These are phyloP conservation scores for Zymoseptoria passerinii DNA, from an alignment of 2,329 filamentous ascomycete species.

Conservation along the genomic window DNA sequence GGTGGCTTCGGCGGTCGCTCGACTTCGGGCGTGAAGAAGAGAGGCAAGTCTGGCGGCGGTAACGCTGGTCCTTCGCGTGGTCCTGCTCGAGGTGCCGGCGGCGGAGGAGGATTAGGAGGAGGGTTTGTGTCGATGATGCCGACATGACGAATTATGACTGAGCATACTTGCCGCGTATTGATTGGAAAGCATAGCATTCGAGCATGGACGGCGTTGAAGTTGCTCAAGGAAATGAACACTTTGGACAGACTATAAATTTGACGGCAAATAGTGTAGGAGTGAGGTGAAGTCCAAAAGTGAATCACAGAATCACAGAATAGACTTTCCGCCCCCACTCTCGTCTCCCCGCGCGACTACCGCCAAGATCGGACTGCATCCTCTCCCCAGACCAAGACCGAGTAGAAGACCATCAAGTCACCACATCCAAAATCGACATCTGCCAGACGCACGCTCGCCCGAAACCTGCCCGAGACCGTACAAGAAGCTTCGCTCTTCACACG, in stretches of 20 bases:
- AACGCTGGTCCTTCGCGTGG: not conserved
- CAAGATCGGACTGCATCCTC: not conserved
- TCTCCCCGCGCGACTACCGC: not conserved
- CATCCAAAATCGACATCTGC: no score
- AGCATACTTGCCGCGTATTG: not conserved
- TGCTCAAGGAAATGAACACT: not conserved
- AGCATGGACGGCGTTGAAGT: not conserved
- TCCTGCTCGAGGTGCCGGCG: not conserved
- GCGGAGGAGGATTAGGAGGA: not conserved
- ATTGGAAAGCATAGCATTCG: not conserved
- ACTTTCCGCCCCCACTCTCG: not conserved
- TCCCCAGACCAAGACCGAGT: not conserved
- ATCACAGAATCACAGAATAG: no score
- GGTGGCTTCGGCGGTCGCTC: not conserved
- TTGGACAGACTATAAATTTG: not conserved
- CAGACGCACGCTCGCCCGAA: not conserved
- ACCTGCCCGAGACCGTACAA: not conserved
- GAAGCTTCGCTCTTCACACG: not conserved
- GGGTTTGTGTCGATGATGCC: slow-evolving; percentile 3
- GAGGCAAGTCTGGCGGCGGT: not conserved
- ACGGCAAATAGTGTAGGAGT: not conserved
- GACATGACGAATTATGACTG: slow-evolving; percentile 1
- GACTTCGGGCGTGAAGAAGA: not conserved
- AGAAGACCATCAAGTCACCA: not conserved
- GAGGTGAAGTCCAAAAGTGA: not conserved